These are phyloP conservation scores for Fraxinus ornus DNA, from an alignment of 305 asterid species.

Conservation along the genomic window DNA sequence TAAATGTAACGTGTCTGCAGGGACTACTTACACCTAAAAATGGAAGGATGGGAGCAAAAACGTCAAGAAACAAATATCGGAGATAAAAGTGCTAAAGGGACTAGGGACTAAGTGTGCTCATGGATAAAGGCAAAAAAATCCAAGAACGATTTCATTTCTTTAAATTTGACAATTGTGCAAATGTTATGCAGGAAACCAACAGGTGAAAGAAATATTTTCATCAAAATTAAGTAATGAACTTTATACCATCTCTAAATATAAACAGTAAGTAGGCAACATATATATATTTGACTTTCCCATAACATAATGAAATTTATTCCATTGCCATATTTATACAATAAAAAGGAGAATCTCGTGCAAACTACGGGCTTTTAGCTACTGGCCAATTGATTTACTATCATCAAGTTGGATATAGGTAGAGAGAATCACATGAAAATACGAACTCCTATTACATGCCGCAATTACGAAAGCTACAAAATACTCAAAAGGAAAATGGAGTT, in stretches of 20 bases:
- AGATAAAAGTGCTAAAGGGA: background rate
- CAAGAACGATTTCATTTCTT: background rate
- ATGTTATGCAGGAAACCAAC: background rate
- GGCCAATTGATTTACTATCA: background rate
- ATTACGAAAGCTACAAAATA: background rate
- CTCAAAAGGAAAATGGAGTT: conserved; percentile 9
- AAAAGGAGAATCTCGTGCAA: background rate
- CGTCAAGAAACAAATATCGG: background rate
- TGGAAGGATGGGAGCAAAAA: background rate
- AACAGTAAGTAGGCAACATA: background rate
- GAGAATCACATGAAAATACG: background rate
- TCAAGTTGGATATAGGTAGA: background rate
- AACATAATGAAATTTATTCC: background rate
- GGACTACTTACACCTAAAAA: background rate
- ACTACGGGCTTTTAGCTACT: background rate
- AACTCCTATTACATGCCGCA: background rate
- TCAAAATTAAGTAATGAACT: background rate
- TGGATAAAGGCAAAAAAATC: background rate
- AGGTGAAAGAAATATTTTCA: background rate
- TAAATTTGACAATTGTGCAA: background rate
- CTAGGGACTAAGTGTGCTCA: background rate
- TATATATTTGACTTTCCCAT: background rate
- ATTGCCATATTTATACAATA: background rate
- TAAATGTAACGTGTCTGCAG: background rate
- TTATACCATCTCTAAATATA: background rate